Evolutionary conservation across 306 rosid genomes (phyloP), one percentile per base, ranked within the genome.

Genomic region (Sophora flavescens): DNA sequence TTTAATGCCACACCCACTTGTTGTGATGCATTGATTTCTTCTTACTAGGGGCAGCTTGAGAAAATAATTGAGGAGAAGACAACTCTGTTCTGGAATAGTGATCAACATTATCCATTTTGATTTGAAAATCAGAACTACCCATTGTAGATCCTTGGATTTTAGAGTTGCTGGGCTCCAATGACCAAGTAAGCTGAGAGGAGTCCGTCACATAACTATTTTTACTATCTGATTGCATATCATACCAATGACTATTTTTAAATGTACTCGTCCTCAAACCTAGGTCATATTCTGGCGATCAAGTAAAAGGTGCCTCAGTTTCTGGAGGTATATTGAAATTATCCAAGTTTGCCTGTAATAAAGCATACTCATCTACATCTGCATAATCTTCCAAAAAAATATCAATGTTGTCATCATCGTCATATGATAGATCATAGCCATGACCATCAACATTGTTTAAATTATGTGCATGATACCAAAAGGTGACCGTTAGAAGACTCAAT

Each of bases 291-390:
- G 87, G 68, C 68, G 89, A 38, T 94, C 91, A 93, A 67, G 92
- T 88, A 68, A 93, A 66, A 2, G 97, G 86, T 32, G 90, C 96
- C 85, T 93, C 97, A 36, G 91, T 72, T 68, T 87, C 97, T 8
- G 96, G 58, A 75, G 98, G 98, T 76, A 90, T 84, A 79, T 87
- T 87, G 72, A 82, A 81, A 30, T 81, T 76, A 84, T 93, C 98
- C 75, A 93, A 91, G 45, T 86, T 93, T 58, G 91, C 84, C 86
- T 93, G 97, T 78, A 90, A 70, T 47, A 73, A 53, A 28, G 90
- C 82, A 78, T 90, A 91, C 67, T 83, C 80, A 39, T 93, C 94
- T 32, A 82, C 67, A 47, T 90, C 91, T 84, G 80, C 82, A 63
- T 80, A 80, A 9, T 91, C 92, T 28, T 91, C 96, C 0, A 75